Evolutionary conservation across 2,329 filamentous ascomycete genomes (phyloP), one percentile per base, ranked within the genome.

Genomic region (Paraphoma chrysanthemicola): DNA sequence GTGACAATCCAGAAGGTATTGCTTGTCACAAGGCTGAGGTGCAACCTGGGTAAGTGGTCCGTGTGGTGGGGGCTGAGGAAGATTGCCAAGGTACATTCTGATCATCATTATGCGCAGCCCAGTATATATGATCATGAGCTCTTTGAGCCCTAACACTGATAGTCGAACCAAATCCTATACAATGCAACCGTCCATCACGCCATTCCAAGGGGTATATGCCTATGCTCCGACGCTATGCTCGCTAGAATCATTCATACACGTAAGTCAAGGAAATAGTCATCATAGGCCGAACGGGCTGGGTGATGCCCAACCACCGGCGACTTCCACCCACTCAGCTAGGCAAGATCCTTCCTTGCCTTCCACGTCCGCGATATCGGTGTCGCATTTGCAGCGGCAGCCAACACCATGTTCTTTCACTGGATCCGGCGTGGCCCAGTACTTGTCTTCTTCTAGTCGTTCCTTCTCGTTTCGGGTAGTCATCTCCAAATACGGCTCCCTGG

Each of bases 331-430:
- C 79, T 99, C 93, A 9, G 92, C 86, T 54, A 97, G 83, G 79
- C 95, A 99, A 66, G 92, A 97, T 59, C 95, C 95, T 75, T 96
- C 91, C 79, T 98, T 99, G 77, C 93, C 93, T 81, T 99, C 95
- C 28, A 99, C 93, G 73, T 99, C 95, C 50, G 94, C 92, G 73
- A 98, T 96, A 74, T 99, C 95, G 4, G 93, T 97, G 73, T 99
- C 95, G 78, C 95, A 99, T 74, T 90, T 89, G 82, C 95, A 99
- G 70, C 95, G 88, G 80, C 95, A 99, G 38, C 95, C 95, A 8
- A 99, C 93, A 38, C 95, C 95, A 69, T 98, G 98, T 80, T 97
- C 93, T 80, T 95, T 93, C 66, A 90, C 89, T 6, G 88, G 81
- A 74, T 99, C 95, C 78, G 88, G 92, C 41, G 87, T 86, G 54